Conservation (phyloP, 805 yeast species). For the Wickerhamomyces bovis region DNA sequence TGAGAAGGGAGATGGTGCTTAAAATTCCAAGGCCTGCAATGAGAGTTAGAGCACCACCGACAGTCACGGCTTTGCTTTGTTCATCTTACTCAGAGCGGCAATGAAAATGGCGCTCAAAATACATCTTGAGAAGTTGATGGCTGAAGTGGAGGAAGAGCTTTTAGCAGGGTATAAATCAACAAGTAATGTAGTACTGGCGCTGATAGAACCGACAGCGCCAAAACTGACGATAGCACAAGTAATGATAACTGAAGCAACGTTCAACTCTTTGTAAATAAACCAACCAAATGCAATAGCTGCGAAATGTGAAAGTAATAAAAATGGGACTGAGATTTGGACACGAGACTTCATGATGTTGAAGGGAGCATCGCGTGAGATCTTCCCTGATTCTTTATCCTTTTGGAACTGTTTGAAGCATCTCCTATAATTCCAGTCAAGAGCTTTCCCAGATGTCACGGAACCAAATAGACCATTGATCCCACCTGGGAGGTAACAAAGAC, state of each 20-base stretch:
- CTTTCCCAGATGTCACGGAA: constrained; percentile 50
- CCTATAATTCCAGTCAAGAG: constrained; percentile 48
- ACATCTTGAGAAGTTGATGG: constrained; percentile 70
- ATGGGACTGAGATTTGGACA: constrained; percentile 42
- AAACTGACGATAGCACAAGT: constrained; percentile 51
- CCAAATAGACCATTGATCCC: constrained; percentile 65
- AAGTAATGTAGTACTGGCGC: constrained; percentile 56
- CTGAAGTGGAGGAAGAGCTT: constrained; percentile 69
- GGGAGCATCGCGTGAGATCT: constrained; percentile 19
- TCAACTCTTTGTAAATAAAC: constrained; percentile 49
- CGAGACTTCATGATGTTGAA: constrained; percentile 55
- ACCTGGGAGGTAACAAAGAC: constrained; percentile 66
- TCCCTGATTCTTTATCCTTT: constrained; percentile 18
- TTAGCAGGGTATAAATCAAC: constrained; percentile 69
- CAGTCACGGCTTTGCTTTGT: constrained; percentile 38
- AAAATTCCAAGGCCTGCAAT: constrained; percentile 44
- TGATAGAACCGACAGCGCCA: constrained; percentile 51
- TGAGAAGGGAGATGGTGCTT: constrained; percentile 20
- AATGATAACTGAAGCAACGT: constrained; percentile 42
- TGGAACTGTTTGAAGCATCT: constrained; percentile 25
- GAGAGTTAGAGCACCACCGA: constrained; percentile 78
- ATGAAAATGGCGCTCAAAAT: constrained; percentile 61
- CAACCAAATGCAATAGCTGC: constrained; percentile 61
- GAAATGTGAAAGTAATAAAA: constrained; percentile 31
- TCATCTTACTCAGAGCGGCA: constrained; percentile 63